A percentile compares a stretch with the other conserved stretches of the same genome.
Evolutionary conservation across 768 basidiomycete genomes (phyloP).

Genomic region (Lyophyllum semitale): DNA sequence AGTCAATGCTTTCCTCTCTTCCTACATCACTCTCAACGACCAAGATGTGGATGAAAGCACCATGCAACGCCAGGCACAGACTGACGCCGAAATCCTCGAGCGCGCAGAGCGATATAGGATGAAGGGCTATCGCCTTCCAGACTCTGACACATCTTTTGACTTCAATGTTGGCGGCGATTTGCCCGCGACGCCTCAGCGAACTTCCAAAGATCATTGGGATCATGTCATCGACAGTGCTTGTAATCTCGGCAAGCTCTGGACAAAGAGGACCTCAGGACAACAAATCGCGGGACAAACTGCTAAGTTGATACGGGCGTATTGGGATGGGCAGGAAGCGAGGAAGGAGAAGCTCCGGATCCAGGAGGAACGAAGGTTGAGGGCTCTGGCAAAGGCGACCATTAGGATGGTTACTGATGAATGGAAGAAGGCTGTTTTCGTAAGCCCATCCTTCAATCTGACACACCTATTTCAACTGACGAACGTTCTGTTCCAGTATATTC

Average conservation of each 20-base stretch:
- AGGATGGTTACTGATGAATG: constrained; percentile 76
- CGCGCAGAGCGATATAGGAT: constrained; percentile 33
- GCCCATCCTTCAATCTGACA: constrained; percentile 34
- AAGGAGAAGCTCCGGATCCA: constrained; percentile 58
- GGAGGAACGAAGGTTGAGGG: constrained; percentile 69
- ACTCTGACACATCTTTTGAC: constrained; percentile 34
- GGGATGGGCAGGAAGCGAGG: constrained; percentile 65
- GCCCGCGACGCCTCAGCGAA: constrained; percentile 33
- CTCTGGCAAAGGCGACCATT: constrained; percentile 71
- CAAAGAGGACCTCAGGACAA: constrained; percentile 32
- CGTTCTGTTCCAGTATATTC: constrained; percentile 56
- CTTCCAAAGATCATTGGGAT: constrained; percentile 58
- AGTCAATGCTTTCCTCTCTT: constrained; percentile 56
- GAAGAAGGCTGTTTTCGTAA: constrained; percentile 84
- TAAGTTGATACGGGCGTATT: constrained; percentile 68
- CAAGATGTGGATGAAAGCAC: constrained; percentile 43
- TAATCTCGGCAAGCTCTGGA: constrained; percentile 22
- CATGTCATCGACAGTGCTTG: constrained; percentile 51
- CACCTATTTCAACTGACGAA: constrained; percentile 3
- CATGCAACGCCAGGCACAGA: constrained; percentile 20
- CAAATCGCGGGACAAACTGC: constrained; percentile 60
- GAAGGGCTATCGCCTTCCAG: constrained; percentile 41
- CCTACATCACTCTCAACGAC: constrained; percentile 59
- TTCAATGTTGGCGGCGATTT: constrained; percentile 24
- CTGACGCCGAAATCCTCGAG: constrained; percentile 36